Base-by-base conservation (phyloP, 2,329 filamentous ascomycete genomes). In the Ophiostoma tasmaniense region DNA sequence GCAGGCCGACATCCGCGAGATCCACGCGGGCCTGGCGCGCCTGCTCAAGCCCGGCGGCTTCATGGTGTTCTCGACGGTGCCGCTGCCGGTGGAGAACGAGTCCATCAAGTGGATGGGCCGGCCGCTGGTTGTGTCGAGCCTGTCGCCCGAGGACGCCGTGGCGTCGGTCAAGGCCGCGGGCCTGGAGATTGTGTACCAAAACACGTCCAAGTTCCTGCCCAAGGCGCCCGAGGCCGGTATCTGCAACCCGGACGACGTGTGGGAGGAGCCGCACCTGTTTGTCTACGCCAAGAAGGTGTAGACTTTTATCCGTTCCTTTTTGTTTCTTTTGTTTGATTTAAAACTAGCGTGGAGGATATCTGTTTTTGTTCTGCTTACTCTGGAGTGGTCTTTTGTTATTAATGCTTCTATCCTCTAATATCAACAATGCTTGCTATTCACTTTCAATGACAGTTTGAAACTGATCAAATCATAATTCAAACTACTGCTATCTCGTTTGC, bases 61-160 rank as follows among this genome's bases (percentile, higher is more conserved):
- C 7, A 74, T 81, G 30, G 78, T 82, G 10, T 83, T 82, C 72
- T 80, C 80, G 0, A 77, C 75, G 0, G 73, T 75, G 30, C 74
- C 74, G 13, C 66, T 74, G 28, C 70, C 72, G 8, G 74, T 68
- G 25, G 72, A 76, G 22, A 72, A 71, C 42, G 61, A 68, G 35
- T 14, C 70, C 6, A 72, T 76, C 37, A 59, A 50, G 50, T 76
- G 75, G 74, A 73, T 76, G 74, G 75, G 75, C 65, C 73, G 70
- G 20, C 73, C 72, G 14, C 70, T 75, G 10, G 68, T 69, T 0
- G 74, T 74, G 20, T 75, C 74, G n/a, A 74, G 74, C 45, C 70
- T 76, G 22, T 67, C 62, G n/a, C 70, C 71, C 30, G 71, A 74
- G n/a, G 70, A 70, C 13, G 72, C 71, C 20, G 70, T 75, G 6